Evolutionary conservation across 495 filamentous ascomycete species (phyloP).

Genomic region (Thermochaetoides thermophila): DNA sequence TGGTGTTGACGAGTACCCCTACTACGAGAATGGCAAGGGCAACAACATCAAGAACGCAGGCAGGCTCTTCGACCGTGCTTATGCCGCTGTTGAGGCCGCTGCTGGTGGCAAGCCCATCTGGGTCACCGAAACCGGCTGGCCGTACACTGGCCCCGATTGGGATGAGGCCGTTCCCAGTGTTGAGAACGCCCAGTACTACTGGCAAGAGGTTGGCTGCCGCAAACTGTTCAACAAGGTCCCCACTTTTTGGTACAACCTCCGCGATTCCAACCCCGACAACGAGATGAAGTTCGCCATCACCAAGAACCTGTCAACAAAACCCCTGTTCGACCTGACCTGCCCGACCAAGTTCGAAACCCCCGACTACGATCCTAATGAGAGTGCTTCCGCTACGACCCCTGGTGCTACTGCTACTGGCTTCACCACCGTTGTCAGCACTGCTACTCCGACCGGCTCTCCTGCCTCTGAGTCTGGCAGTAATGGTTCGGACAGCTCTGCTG

Average conservation of each 20-base stretch:
- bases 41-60: conserved; percentile 29
- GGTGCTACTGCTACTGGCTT: conserved; percentile 8
- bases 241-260: conserved; percentile 47
- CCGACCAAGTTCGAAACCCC: conserved; percentile 24
- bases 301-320: conserved; percentile 36
- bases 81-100: conserved; percentile 16
- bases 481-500: neutral
- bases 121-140: conserved; percentile 41
- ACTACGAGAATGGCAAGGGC: conserved; percentile 32
- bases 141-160: conserved; percentile 25
- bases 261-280: conserved; percentile 33
- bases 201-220: conserved; percentile 55
- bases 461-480: conserved; percentile 6
- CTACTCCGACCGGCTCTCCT: conserved; percentile 7
- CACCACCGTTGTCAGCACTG: conserved; percentile 8
- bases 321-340: conserved; percentile 47
- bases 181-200: conserved; percentile 55
- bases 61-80: conserved; percentile 27
- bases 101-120: conserved; percentile 32
- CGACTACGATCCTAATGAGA: conserved; percentile 1
- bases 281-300: conserved; percentile 30
- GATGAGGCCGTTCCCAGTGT: conserved; percentile 42
- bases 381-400: conserved; percentile 5
- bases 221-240: conserved; percentile 47
- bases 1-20: conserved; percentile 37